These are phyloP conservation scores for Aspergillus fumigatiaffinis DNA, from an alignment of 2,329 filamentous ascomycete genomes.

Conservation along the genomic window DNA sequence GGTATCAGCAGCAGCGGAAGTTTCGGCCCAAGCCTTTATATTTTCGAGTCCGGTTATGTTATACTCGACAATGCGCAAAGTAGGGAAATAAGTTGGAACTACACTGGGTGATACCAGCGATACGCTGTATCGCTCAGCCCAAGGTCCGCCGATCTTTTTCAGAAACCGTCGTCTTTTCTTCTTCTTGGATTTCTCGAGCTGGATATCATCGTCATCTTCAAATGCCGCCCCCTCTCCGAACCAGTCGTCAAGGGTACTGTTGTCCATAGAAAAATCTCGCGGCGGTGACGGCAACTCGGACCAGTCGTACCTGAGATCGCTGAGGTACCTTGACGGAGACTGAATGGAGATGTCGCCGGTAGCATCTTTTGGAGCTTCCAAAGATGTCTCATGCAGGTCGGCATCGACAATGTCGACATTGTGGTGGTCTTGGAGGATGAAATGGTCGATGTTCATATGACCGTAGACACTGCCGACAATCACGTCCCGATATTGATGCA, in stretches of 20 bases:
- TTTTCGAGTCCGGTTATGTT: conserved; percentile 76
- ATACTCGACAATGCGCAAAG: conserved; percentile 86
- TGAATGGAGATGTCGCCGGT: conserved; percentile 56
- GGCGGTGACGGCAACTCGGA: conserved; percentile 63
- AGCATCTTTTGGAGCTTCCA: conserved; percentile 1
- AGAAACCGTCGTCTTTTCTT: conserved; percentile 52
- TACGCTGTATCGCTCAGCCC: conserved; percentile 79
- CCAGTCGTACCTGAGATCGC: conserved; percentile 75
- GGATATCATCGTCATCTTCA: conserved; percentile 18
- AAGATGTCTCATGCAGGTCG: conserved; percentile 18
- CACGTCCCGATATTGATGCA: conserved; percentile 86
- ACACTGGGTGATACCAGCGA: conserved; percentile 80
- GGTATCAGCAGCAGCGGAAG: background rate
- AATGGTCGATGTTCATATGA: conserved; percentile 99
- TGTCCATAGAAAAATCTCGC: conserved; percentile 11
- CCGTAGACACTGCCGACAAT: conserved; percentile 76
- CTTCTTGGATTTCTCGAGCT: conserved; percentile 38
- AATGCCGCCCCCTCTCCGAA: conserved; percentile 5
- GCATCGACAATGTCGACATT: conserved; percentile 61
- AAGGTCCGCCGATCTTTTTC: conserved; percentile 71
- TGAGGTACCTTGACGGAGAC: conserved; percentile 75
- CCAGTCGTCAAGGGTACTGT: conserved; percentile 8
- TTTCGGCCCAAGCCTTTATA: conserved; percentile 32
- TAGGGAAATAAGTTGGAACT: conserved; percentile 89
- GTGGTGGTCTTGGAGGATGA: conserved; percentile 81